A percentile compares a stretch with the other conserved stretches of the same genome.
These are phyloP conservation scores for Talaromyces sp. DNA, from an alignment of 2,329 filamentous ascomycete genomes.

Conservation along the genomic window DNA sequence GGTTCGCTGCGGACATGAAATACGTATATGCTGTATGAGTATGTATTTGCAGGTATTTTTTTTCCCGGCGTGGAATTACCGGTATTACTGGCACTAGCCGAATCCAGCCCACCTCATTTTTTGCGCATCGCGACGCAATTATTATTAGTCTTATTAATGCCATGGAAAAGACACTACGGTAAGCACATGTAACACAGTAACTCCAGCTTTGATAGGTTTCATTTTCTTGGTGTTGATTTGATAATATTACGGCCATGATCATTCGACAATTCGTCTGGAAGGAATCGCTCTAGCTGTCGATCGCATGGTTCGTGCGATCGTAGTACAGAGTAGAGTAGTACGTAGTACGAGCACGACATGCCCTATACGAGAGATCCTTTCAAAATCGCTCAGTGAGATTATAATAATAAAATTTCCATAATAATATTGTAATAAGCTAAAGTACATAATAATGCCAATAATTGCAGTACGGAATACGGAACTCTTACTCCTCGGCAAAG, in stretches of 20 bases:
- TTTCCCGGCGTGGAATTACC: neutral
- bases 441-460: neutral
- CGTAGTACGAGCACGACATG: neutral
- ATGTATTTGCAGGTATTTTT: neutral
- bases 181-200: neutral
- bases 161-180: too few relatives aligned
- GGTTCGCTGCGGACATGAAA: too few relatives aligned
- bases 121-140: neutral
- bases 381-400: neutral
- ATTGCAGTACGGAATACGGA: neutral
- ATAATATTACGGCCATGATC: neutral
- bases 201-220: neutral
- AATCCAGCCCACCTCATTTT: neutral
- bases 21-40: neutral
- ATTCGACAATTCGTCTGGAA: neutral
- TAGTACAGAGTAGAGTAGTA: neutral
- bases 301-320: neutral
- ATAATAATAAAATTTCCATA: neutral
- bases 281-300: neutral
- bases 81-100: neutral
- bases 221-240: neutral
- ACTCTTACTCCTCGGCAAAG: neutral
- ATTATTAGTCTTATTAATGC: neutral
- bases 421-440: too few relatives aligned
- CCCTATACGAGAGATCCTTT: neutral